Evolutionary conservation across 2,329 filamentous ascomycete species (phyloP), one percentile per base, ranked within the genome.

Genomic region (Penicillium decumbens): DNA sequence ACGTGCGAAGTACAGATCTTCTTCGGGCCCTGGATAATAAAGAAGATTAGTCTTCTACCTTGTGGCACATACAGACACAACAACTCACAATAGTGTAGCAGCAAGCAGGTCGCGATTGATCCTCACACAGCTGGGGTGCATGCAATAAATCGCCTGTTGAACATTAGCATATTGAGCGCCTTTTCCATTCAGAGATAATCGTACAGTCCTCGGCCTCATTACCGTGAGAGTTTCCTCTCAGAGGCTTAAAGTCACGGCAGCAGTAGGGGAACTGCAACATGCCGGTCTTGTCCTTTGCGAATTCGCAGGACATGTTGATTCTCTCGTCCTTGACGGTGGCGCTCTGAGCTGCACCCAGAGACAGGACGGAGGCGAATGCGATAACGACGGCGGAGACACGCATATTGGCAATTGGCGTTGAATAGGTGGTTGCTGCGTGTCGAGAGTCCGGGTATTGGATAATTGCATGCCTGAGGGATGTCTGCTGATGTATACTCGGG

Each of bases 21-120:
- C 53, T 62, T 55, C 6, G 49, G 52, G 29, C 55, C 60, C 62
- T 66, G 1, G 37, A 43, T 24, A 50, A 32, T n/a, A 43, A 41
- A 9, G 5, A 32, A 24, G 13, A 15, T 48, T 33, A 50, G 35
- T 2, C 6, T 18, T 33, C 30, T 28, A 7, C 20, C 42, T 38
- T 10, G 4, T 23, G n/a, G 6, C 38, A 18, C n/a, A 25, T 4
- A 9, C 7, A n/a, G 25, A 37, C 3, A 12, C 15, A 23, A 10
- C 33, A 32, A 61, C 65, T 58, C 37, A 67, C 65, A 58, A 65
- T 63, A 6, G 51, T 45, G 48, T 67, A 66, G 48, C 65, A 66
- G 45, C 65, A 67, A 44, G 59, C 63, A 18, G 62, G 53, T 6
- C 60, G 57, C 41, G 62, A 66, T 32, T 50, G 38, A 13, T 61